Base-by-base conservation (phyloP, 1,139 yeast genomes). In the Debaryomyces nepalensis region DNA sequence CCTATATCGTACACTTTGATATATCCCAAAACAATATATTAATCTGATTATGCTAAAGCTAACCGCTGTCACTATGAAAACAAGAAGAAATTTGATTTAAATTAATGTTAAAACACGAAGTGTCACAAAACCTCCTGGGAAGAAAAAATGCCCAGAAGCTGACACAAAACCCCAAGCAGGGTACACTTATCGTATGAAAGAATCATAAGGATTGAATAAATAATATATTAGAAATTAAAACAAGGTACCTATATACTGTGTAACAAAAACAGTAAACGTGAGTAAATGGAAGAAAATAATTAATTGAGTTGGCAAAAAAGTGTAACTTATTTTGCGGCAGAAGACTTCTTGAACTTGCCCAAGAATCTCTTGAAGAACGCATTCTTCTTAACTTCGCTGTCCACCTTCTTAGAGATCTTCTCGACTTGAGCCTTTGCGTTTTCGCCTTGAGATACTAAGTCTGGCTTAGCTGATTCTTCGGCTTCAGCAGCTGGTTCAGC, bases 291-390 rank as follows among this genome's bases (percentile, higher is more conserved):
- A 22, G 20, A 32, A 33, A 15, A 5, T 22, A 33, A 10, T 14
- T 22, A 33, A 24, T 18, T 12, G 21, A 16, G 32, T 29, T 27
- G 14, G 21, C 22, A 21, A 14, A n/a, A 9, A 21, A 4, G 20
- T 10, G 11, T 19, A 12, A 26, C 39, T 38, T 54, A 57, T 46
- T 65, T 68, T 51, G 69, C 56, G 43, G 66, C 55, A 42, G 69
- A 60, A 33, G 73, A 59, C 61, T 73, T 71, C 70, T 74, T 79
- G 58, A 79, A 66, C 59, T 72, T 75, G 51, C 64, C 59, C 48
- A 74, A 56, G 44, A 76, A 61, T 62, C 70, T 78, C 71, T 75
- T 78, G 65, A 76, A 69, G 58, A 75, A 64, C 49, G 72, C 70
- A 55, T 69, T 70, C 75, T 76, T 77, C 68, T 75, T 69, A 26